Percentiles rank a stretch among this genome's conserved stretches.
These are phyloP conservation scores for Cephaloascus albidus DNA, from an alignment of 805 yeast species.

Conservation along the genomic window DNA sequence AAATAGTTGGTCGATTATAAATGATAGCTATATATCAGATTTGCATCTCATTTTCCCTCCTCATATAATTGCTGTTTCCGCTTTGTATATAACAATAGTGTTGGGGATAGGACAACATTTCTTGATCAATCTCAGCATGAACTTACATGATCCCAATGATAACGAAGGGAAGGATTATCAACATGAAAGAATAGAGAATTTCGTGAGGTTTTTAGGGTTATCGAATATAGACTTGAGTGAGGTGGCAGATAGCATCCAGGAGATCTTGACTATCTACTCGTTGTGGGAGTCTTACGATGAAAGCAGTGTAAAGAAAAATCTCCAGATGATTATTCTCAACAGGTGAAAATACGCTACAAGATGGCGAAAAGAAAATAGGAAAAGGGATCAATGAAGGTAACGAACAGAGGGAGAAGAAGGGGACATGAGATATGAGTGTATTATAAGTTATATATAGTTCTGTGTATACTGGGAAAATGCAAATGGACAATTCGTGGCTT, in stretches of 20 bases:
- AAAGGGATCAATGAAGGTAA: conserved; percentile 1
- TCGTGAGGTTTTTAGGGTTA: conserved; percentile 60
- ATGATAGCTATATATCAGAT: conserved; percentile 86
- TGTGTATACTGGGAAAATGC: no score
- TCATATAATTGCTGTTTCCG: conserved; percentile 73
- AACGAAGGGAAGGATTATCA: neutral
- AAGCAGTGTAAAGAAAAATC: conserved; percentile 37
- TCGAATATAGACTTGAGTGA: conserved; percentile 72
- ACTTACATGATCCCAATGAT: neutral
- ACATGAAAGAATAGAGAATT: conserved; percentile 34
- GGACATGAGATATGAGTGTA: no score
- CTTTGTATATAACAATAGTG: conserved; percentile 72
- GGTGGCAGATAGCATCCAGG: conserved; percentile 78
- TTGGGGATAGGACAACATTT: conserved; percentile 29
- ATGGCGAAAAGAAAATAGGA: conserved; percentile 4
- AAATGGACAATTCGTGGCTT: no score
- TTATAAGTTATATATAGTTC: no score
- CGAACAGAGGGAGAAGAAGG: conserved; percentile 1
- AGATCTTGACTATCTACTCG: conserved; percentile 70
- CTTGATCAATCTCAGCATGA: conserved; percentile 7
- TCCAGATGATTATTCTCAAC: conserved; percentile 29
- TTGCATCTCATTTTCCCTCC: conserved; percentile 80
- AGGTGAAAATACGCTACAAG: neutral
- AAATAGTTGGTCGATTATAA: conserved; percentile 81
- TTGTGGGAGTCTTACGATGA: conserved; percentile 86